Evolutionary conservation across 805 yeast genomes (phyloP), one percentile per base, ranked within the genome.

Genomic region (Yarrowia deformans): DNA sequence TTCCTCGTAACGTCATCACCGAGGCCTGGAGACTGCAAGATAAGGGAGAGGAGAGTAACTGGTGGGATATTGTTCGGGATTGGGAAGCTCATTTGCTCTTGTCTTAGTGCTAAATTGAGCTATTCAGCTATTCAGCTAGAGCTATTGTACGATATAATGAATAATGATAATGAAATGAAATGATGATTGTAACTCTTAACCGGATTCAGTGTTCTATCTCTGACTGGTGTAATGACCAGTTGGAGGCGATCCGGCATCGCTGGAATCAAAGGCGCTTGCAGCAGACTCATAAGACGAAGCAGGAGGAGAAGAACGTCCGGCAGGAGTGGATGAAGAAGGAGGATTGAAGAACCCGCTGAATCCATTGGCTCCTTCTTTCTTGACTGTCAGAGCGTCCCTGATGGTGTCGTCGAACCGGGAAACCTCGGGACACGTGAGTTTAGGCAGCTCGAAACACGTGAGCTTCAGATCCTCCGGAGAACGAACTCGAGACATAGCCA

Each of bases 401-500:
- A 60, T 60, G 14, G 66, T 45, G 1, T 6, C 14, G n/a, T 60
- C 66, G n/a, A 60, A 60, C 52, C 18, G 19, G 18, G 8, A 2
- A 9, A 60, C 66, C 8, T 60, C 52, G 1, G 34, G 13, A 13
- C 18, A 1, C 72, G 78, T 81, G 10, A 93, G 89, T 74, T 85
- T 87, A 0, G 76, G 74, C 43, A 83, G 83, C 69, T 86, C 82
- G 76, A 93, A 93, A 74, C 90, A 88, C 69, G 85, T 77, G 1
- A 93, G 90, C 73, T 90, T 96, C 45, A 93, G 80, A 0, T 97
- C 97, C 1, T 86, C 85, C 72, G 96, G 83, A 19, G 89, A 84
- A 1, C 89, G 89, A 0, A 97, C 98, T 78, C 99, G 85, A 1
- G 97, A 92, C 43, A 95, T 80, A 0, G 99, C 99, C 39, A 95